Evolutionary conservation across 352 stramenopile species (phyloP).

Genomic region (Phytophthora uliginosa): DNA sequence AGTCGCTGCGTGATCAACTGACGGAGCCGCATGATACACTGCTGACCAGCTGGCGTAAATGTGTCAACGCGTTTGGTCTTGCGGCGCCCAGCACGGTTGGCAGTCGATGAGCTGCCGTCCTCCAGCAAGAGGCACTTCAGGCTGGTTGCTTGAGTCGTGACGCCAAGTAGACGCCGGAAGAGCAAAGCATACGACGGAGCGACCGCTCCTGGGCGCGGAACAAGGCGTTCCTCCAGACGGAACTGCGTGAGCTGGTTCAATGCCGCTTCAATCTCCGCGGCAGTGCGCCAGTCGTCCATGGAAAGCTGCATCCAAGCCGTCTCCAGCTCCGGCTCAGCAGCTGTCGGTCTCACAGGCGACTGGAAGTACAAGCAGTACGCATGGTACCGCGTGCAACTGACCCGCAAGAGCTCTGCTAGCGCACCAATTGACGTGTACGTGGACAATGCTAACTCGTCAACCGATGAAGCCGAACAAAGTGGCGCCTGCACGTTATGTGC

Average conservation of each 20-base stretch:
- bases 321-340: conserved; percentile 24
- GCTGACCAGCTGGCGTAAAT: conserved; percentile 28
- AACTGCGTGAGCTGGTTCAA: conserved; percentile 41
- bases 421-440: conserved; percentile 33
- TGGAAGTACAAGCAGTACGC: conserved; percentile 42
- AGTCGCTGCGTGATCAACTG: conserved; percentile 31
- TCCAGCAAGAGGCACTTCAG: conserved; percentile 42
- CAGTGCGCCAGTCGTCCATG: conserved; percentile 37
- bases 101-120: conserved; percentile 13
- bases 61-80: conserved; percentile 30
- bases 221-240: conserved; percentile 32
- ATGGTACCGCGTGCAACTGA: conserved; percentile 36
- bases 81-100: conserved; percentile 21
- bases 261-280: conserved; percentile 44
- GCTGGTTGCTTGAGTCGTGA: conserved; percentile 36
- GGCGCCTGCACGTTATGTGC: conserved; percentile 2
- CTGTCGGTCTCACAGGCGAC: conserved; percentile 22
- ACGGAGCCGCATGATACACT: conserved; percentile 31
- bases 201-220: conserved; percentile 15
- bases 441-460: conserved; percentile 26
- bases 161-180: conserved; percentile 41
- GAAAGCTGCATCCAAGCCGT: conserved; percentile 36
- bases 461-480: conserved; percentile 1
- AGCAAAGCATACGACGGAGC: conserved; percentile 41
- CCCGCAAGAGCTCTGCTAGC: conserved; percentile 35